Evolutionary conservation across 495 filamentous ascomycete species (phyloP).

Genomic region (Melanomma pulvis-pyrius): DNA sequence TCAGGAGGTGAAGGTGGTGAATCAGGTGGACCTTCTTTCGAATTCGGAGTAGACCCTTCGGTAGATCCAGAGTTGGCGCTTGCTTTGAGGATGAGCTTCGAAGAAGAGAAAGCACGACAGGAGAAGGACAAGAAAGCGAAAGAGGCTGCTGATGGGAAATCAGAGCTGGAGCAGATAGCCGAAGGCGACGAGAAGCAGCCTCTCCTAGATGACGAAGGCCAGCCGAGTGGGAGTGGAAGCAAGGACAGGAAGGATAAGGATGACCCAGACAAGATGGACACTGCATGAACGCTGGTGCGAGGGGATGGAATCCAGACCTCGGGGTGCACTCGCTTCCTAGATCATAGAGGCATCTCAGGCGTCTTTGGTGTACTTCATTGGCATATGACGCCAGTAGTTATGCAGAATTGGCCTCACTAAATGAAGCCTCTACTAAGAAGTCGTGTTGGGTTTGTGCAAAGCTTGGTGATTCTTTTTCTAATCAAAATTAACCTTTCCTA

Average conservation of each 20-base stretch:
- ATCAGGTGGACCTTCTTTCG: slow-evolving; percentile 56
- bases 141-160: slow-evolving; percentile 71
- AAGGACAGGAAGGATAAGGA: slow-evolving; percentile 61
- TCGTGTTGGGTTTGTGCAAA: background rate
- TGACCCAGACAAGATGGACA: slow-evolving; percentile 86
- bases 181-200: slow-evolving; percentile 76
- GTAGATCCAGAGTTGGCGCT: slow-evolving; percentile 91
- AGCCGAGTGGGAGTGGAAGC: slow-evolving; percentile 63
- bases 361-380: slow-evolving; percentile 18
- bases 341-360: slow-evolving; percentile 27
- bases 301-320: background rate
- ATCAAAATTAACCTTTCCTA: too few relatives aligned
- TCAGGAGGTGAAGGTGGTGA: slow-evolving; percentile 58
- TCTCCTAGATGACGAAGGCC: slow-evolving; percentile 65
- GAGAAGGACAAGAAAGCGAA: slow-evolving; percentile 79
- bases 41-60: slow-evolving; percentile 78
- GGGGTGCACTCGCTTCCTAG: background rate
- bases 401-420: background rate
- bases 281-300: slow-evolving; percentile 53
- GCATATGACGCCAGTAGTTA: background rate
- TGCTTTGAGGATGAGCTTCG: slow-evolving; percentile 95
- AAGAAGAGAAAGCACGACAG: slow-evolving; percentile 93
- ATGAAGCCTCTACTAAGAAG: background rate
- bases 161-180: slow-evolving; percentile 73
- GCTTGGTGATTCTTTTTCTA: too few relatives aligned